phyloP scores from a whole-genome alignment of 768 basidiomycete genomes.

The Boletus rubropictus region DNA sequence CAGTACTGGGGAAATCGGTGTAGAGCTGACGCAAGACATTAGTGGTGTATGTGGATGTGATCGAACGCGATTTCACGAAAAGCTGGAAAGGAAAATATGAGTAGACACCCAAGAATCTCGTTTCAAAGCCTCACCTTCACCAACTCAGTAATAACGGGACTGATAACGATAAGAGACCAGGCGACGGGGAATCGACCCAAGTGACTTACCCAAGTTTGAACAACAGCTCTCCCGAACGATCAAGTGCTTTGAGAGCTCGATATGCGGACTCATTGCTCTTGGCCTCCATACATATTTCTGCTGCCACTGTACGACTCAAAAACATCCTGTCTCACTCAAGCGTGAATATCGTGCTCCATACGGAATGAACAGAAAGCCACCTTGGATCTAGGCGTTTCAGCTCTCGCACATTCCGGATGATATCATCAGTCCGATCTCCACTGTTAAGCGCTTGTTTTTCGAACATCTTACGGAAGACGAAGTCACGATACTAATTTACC shows the following conservation, averaged over 20 bases:
- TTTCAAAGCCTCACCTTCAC: slow-evolving; percentile 46
- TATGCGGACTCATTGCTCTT: slow-evolving; percentile 67
- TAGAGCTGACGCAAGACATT: slow-evolving; percentile 57
- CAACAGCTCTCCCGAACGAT: slow-evolving; percentile 58
- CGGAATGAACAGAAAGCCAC: slow-evolving; percentile 36
- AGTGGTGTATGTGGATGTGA: slow-evolving; percentile 44
- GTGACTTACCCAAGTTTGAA: slow-evolving; percentile 60
- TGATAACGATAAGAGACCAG: slow-evolving; percentile 12
- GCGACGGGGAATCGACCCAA: neutral
- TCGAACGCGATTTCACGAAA: slow-evolving; percentile 64
- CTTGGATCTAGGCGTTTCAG: slow-evolving; percentile 62
- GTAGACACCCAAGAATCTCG: neutral
- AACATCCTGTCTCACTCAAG: slow-evolving; percentile 56
- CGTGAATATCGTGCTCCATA: slow-evolving; percentile 1
- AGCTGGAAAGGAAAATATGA: slow-evolving; percentile 38
- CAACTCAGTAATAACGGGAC: slow-evolving; percentile 53
- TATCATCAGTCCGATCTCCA: slow-evolving; percentile 54
- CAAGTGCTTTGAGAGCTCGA: slow-evolving; percentile 58
- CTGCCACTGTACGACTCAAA: slow-evolving; percentile 75
- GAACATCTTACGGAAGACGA: slow-evolving; percentile 85
- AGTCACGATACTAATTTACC: slow-evolving; percentile 62
- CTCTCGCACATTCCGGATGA: slow-evolving; percentile 65
- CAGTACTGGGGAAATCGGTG: slow-evolving; percentile 58
- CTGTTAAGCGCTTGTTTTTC: slow-evolving; percentile 47
- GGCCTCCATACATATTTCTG: slow-evolving; percentile 78